Percentiles rank a stretch among this genome's conserved stretches.
These are phyloP conservation scores for Pythium dissotocum DNA, from an alignment of 352 stramenopile species.

Conservation along the genomic window DNA sequence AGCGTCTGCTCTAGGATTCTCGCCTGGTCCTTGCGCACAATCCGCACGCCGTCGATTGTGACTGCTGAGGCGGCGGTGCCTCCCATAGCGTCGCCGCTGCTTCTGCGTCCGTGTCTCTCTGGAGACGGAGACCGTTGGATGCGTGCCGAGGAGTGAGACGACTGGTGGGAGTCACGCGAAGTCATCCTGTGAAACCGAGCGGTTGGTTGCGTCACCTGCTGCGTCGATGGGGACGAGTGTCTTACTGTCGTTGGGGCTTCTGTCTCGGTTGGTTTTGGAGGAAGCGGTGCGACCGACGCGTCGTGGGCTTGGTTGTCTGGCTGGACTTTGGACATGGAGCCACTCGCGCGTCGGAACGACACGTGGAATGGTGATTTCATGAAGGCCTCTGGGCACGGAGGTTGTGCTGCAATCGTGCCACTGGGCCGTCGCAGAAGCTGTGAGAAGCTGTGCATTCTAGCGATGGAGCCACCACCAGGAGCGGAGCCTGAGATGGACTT, in stretches of 20 bases:
- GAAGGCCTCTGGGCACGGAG: no score
- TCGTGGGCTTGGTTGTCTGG: background rate
- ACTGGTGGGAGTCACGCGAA: background rate
- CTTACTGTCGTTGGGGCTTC: background rate
- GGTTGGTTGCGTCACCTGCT: background rate
- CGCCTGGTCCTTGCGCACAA: conserved; percentile 26
- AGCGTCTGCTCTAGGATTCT: conserved; percentile 31
- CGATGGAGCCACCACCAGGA: background rate
- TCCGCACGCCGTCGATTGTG: conserved; percentile 19
- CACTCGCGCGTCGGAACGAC: background rate
- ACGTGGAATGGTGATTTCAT: background rate
- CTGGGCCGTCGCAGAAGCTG: background rate
- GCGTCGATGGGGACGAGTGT: background rate
- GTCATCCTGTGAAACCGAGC: background rate
- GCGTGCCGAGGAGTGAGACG: background rate
- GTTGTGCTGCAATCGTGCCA: background rate
- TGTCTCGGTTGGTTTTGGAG: background rate
- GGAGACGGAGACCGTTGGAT: background rate
- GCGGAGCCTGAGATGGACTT: conserved; percentile 6
- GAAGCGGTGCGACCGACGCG: background rate
- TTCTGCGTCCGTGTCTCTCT: background rate
- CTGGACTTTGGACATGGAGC: background rate
- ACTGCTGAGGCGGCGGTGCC: background rate
- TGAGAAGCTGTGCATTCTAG: background rate
- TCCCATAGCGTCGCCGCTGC: background rate